Evolutionary conservation across 257 asterid species (phyloP).

Genomic region (Nemophila menziesii): DNA sequence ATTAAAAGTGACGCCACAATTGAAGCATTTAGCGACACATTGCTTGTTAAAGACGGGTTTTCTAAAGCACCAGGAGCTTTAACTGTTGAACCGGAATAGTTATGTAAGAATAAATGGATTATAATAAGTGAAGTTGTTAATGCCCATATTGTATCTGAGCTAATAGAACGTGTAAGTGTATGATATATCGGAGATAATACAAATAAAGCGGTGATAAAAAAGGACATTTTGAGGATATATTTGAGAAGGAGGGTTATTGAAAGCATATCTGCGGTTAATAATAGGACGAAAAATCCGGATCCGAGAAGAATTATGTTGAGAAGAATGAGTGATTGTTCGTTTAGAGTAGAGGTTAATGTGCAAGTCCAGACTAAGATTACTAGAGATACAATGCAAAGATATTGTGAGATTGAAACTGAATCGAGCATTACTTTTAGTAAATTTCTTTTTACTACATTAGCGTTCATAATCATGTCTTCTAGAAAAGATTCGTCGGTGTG

Average conservation of each 20-base stretch:
- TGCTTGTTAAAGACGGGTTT: constrained; percentile 34
- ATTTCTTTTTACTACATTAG: constrained; percentile 83
- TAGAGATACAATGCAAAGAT: constrained; percentile 69
- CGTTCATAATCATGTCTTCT: constrained; percentile 92
- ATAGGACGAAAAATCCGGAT: constrained; percentile 51
- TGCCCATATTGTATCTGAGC: constrained; percentile 90
- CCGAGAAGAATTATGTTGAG: constrained; percentile 58
- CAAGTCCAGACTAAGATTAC: constrained; percentile 84
- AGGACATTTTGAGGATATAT: constrained; percentile 52
- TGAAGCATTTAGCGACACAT: constrained; percentile 53
- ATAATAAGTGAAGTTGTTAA: constrained; percentile 54
- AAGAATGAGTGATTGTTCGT: constrained; percentile 41
- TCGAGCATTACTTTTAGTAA: constrained; percentile 75
- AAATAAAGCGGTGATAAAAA: constrained; percentile 60
- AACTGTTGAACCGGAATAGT: constrained; percentile 35
- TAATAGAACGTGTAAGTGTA: constrained; percentile 74
- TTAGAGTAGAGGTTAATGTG: constrained; percentile 52
- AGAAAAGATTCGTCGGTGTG: constrained; percentile 83
- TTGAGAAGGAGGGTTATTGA: constrained; percentile 40
- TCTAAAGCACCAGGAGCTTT: constrained; percentile 55
- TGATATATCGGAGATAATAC: constrained; percentile 71
- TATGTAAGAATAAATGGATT: constrained; percentile 33
- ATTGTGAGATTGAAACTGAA: constrained; percentile 76
- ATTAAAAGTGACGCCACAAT: constrained; percentile 82
- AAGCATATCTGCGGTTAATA: constrained; percentile 54